These are phyloP conservation scores for Phaseolus coccineus DNA, from an alignment of 331 rosid genomes.

Conservation along the genomic window DNA sequence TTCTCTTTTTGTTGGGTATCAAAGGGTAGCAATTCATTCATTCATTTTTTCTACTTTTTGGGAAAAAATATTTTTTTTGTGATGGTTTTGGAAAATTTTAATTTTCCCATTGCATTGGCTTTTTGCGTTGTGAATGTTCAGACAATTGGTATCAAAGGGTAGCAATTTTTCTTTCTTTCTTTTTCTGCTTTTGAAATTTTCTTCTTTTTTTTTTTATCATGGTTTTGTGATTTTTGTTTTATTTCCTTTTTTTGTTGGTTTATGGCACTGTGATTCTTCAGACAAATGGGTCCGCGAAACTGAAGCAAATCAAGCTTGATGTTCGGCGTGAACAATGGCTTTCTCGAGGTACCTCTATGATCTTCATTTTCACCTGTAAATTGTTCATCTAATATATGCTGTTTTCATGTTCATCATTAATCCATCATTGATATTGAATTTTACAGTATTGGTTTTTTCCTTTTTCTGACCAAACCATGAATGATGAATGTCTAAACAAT, in stretches of 20 bases:
- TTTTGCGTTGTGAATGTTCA: background rate
- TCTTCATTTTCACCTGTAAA: background rate
- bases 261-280: conserved; percentile 23
- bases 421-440: conserved; percentile 1
- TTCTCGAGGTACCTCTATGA: conserved; percentile 56
- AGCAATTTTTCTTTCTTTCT: background rate
- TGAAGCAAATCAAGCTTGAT: conserved; percentile 77
- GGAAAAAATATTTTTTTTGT: background rate
- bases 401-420: background rate
- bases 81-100: background rate
- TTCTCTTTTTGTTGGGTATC: conserved; percentile 1
- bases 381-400: background rate
- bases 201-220: background rate
- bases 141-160: conserved; percentile 1
- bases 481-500: conserved; percentile 21
- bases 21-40: conserved; percentile 26
- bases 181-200: conserved; percentile 23
- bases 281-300: conserved; percentile 49
- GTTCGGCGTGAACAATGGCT: conserved; percentile 81
- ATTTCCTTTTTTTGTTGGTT: background rate
- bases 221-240: conserved; percentile 7
- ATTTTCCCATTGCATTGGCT: background rate
- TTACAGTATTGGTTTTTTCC: background rate
- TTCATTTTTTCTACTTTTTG: background rate
- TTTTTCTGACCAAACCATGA: background rate